phyloP scores from a whole-genome alignment of 169 alveolate genomes.

The Amoebophrya sp. region DNA sequence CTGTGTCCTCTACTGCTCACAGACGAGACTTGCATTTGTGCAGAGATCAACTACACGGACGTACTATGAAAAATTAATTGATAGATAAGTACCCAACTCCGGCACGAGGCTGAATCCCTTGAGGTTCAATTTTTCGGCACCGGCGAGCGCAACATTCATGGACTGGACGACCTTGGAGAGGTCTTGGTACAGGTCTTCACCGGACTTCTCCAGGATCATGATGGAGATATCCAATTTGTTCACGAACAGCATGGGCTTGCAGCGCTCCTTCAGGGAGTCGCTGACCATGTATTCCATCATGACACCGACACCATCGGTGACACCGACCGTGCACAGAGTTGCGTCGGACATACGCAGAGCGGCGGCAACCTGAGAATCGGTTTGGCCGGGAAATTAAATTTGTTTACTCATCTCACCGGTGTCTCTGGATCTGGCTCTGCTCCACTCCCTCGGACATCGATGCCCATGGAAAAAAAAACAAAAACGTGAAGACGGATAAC shows the following conservation, averaged over 20 bases:
- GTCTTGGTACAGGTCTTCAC: constrained; percentile 23
- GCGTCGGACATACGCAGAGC: not conserved
- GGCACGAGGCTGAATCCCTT: not conserved
- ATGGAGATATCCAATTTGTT: constrained; percentile 27
- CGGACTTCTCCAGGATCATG: constrained; percentile 15
- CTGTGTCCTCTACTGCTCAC: not conserved
- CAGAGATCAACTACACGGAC: too few relatives aligned
- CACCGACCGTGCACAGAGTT: not conserved
- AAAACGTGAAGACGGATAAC: too few relatives aligned
- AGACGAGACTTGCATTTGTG: not conserved
- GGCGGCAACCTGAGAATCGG: not conserved
- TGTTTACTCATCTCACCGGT: too few relatives aligned
- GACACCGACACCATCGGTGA: not conserved
- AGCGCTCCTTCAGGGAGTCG: not conserved
- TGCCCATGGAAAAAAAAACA: too few relatives aligned
- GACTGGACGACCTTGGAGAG: constrained; percentile 23
- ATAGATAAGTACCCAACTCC: not conserved
- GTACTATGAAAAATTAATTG: not conserved
- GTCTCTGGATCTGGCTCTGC: too few relatives aligned
- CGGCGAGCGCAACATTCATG: constrained; percentile 27
- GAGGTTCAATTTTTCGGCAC: constrained; percentile 16
- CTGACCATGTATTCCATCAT: not conserved
- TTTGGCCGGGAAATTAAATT: too few relatives aligned
- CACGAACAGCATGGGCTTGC: constrained; percentile 20
- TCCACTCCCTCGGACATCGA: too few relatives aligned